Evolutionary conservation across 768 basidiomycete genomes (phyloP).

Genomic region (Multifurca ochricompacta): DNA sequence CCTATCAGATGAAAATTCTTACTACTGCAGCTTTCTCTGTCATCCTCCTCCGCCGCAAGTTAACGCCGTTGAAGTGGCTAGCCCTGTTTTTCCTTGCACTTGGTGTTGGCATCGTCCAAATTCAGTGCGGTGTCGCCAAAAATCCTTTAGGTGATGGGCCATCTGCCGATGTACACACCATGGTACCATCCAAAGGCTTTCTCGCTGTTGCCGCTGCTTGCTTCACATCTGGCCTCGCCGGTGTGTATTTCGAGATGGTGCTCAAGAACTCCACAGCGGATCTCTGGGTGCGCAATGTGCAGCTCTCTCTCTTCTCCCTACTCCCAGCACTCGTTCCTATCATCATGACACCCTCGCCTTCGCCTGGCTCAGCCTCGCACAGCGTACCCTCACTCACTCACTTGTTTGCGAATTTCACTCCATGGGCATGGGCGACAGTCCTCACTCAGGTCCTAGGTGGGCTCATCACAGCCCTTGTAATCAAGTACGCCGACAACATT

Average conservation of each 20-base stretch:
- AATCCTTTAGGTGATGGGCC: not conserved
- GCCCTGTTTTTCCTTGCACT: slow-evolving; percentile 78
- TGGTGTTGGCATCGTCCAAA: slow-evolving; percentile 79
- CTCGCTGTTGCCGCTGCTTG: slow-evolving; percentile 85
- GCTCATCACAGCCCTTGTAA: slow-evolving; percentile 85
- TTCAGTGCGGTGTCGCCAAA: slow-evolving; percentile 26
- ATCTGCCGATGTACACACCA: slow-evolving; percentile 36
- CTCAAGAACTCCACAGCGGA: slow-evolving; percentile 84
- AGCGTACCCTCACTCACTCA: slow-evolving; percentile 33
- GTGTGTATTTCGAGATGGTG: slow-evolving; percentile 98
- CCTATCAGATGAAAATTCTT: slow-evolving; percentile 95
- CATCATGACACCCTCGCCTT: slow-evolving; percentile 40
- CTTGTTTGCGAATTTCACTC: slow-evolving; percentile 79
- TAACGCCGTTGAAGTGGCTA: slow-evolving; percentile 73
- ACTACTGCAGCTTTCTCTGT: slow-evolving; percentile 90
- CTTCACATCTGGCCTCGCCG: slow-evolving; percentile 91
- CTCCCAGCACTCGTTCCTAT: slow-evolving; percentile 81
- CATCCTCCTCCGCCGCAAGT: slow-evolving; percentile 65
- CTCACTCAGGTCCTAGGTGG: slow-evolving; percentile 86
- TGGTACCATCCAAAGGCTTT: slow-evolving; percentile 83
- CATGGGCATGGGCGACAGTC: slow-evolving; percentile 90
- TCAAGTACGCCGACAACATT: slow-evolving; percentile 90
- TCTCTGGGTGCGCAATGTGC: slow-evolving; percentile 95
- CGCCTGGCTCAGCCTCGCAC: slow-evolving; percentile 26
- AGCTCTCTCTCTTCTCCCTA: slow-evolving; percentile 89